These are phyloP conservation scores for Wallacemonas rigidus DNA, from an alignment of 208 protist species.

Conservation along the genomic window DNA sequence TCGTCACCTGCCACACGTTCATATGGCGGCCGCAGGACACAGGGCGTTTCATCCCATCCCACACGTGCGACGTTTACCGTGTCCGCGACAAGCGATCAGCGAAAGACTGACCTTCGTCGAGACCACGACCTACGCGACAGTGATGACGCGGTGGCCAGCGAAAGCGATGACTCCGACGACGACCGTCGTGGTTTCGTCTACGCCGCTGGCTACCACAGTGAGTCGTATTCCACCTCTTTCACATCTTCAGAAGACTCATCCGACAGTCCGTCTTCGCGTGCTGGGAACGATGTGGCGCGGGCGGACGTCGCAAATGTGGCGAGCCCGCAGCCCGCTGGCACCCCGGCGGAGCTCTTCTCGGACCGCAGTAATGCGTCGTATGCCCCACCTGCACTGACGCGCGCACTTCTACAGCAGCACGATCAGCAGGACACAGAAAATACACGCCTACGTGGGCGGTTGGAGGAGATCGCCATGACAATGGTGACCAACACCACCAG, in stretches of 20 bases:
- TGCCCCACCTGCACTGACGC: slow-evolving; percentile 10
- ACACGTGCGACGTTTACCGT: too few species aligned
- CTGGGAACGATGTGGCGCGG: too few species aligned
- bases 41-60: neutral
- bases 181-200: slow-evolving; percentile 1
- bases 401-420: slow-evolving; percentile 6
- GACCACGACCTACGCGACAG: neutral
- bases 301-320: too few species aligned
- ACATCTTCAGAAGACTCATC: neutral
- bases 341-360: too few species aligned
- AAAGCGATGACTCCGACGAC: neutral
- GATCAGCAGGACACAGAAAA: slow-evolving; percentile 16
- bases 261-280: neutral
- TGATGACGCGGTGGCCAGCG: neutral
- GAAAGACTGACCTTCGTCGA: neutral
- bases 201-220: slow-evolving; percentile 26
- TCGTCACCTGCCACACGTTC: neutral
- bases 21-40: neutral
- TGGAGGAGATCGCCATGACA: slow-evolving; percentile 2
- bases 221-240: neutral
- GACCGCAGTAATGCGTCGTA: slow-evolving; percentile 9
- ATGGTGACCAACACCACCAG: neutral
- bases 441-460: neutral
- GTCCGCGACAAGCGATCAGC: too few species aligned
- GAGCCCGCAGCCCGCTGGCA: too few species aligned